Conservation (phyloP, 192 early-diverging fungal species). For the Podila minutissima region DNA sequence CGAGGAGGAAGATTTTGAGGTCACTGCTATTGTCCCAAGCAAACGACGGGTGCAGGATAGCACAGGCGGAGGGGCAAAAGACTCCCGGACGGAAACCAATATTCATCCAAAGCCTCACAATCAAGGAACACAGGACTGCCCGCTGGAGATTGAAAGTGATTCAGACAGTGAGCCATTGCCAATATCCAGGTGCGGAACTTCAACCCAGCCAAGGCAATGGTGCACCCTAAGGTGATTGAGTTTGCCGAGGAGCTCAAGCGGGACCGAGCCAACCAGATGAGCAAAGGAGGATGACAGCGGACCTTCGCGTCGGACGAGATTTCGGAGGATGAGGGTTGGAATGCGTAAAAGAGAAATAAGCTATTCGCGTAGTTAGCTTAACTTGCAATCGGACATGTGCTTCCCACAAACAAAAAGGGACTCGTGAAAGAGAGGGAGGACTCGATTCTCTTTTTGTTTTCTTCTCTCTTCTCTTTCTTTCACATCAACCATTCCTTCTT, state of each 20-base stretch:
- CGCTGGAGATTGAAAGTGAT: conserved; percentile 3
- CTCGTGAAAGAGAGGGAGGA: background rate
- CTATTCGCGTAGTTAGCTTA: too few relatives aligned
- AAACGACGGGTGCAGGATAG: background rate
- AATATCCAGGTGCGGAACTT: conserved; percentile 64
- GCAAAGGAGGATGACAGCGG: background rate
- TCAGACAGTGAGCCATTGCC: background rate
- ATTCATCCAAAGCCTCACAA: background rate
- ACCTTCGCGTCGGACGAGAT: too few relatives aligned
- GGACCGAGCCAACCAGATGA: background rate
- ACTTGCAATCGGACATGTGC: too few relatives aligned
- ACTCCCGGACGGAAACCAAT: background rate
- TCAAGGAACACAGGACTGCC: background rate
- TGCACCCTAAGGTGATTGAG: conserved; percentile 70
- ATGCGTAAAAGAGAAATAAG: too few relatives aligned
- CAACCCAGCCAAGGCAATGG: conserved; percentile 69
- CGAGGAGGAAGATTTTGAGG: background rate
- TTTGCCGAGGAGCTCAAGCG: conserved; percentile 59
- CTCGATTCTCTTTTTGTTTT: background rate
- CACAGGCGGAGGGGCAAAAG: background rate
- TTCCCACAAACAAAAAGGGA: too few relatives aligned
- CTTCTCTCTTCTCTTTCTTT: conserved; percentile 1
- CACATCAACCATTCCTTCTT: background rate
- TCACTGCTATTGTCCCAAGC: background rate
- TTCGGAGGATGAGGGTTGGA: too few relatives aligned